Evolutionary conservation across 352 stramenopile genomes (phyloP).

Genomic region (Pythium coloratum): DNA sequence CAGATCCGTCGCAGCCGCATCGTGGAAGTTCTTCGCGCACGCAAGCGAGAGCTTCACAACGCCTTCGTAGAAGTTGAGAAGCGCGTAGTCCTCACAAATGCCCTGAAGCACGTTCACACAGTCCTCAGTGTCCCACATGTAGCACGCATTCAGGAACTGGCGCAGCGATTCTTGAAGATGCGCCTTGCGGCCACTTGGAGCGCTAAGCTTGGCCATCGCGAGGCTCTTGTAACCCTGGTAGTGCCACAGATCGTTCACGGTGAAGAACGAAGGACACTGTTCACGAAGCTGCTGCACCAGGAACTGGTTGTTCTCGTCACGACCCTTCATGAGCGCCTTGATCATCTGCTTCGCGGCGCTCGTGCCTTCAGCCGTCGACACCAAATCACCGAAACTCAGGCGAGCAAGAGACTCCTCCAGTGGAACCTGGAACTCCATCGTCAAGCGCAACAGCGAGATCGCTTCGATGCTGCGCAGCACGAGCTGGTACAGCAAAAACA

Average conservation of each 20-base stretch:
- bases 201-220: conserved; percentile 77
- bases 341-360: conserved; percentile 75
- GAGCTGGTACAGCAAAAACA: conserved; percentile 80
- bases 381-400: conserved; percentile 76
- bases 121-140: conserved; percentile 86
- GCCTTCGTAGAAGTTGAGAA: conserved; percentile 84
- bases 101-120: conserved; percentile 72
- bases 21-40: conserved; percentile 79
- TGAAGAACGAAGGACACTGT: conserved; percentile 85
- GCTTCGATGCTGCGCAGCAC: conserved; percentile 77
- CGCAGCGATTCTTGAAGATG: conserved; percentile 72
- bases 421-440: conserved; percentile 66
- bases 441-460: conserved; percentile 70
- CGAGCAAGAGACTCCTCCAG: conserved; percentile 63
- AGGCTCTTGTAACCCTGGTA: conserved; percentile 86
- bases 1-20: conserved; percentile 59
- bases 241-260: conserved; percentile 75
- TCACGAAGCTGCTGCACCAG: conserved; percentile 82
- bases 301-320: conserved; percentile 82
- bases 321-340: conserved; percentile 72
- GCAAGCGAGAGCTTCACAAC: conserved; percentile 81
- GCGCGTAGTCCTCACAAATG: conserved; percentile 80
- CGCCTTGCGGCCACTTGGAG: conserved; percentile 55
- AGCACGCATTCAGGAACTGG: conserved; percentile 79
- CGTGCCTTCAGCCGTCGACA: conserved; percentile 60